Percentiles rank a stretch among this genome's conserved stretches.
Conservation (phyloP, 495 filamentous ascomycete genomes). For the Terfezia claveryi region DNA sequence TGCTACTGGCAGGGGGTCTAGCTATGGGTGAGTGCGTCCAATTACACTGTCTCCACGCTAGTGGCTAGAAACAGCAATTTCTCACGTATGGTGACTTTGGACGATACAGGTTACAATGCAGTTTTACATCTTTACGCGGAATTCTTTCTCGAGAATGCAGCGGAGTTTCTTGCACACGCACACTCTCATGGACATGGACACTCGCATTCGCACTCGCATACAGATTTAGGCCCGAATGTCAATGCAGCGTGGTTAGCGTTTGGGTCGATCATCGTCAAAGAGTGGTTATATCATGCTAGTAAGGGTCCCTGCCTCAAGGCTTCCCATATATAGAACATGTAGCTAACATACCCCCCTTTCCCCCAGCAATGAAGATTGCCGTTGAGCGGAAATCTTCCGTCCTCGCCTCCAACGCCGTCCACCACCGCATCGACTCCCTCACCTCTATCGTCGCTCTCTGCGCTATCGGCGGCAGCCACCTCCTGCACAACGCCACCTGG, state of each 20-base stretch:
- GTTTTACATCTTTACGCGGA: constrained; percentile 42
- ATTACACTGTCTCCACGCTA: neutral
- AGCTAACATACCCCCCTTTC: neutral
- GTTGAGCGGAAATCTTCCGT: constrained; percentile 83
- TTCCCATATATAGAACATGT: neutral
- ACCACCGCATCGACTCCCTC: constrained; percentile 87
- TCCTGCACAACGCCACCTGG: constrained; percentile 65
- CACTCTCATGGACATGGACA: constrained; percentile 38
- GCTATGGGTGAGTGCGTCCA: constrained; percentile 36
- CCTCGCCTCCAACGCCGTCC: constrained; percentile 86
- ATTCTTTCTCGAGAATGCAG: constrained; percentile 51
- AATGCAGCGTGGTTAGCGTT: constrained; percentile 92
- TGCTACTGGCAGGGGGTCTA: constrained; percentile 67
- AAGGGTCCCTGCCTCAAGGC: constrained; percentile 20
- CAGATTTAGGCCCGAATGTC: constrained; percentile 48
- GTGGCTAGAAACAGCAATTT: neutral
- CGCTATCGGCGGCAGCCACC: constrained; percentile 72
- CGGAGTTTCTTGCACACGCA: constrained; percentile 35
- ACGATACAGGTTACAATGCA: constrained; percentile 10
- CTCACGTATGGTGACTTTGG: neutral
- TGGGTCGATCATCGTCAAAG: constrained; percentile 75
- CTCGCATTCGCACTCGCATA: constrained; percentile 30
- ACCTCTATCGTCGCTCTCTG: constrained; percentile 79
- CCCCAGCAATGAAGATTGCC: constrained; percentile 83
- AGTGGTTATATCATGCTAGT: constrained; percentile 94